Base-by-base conservation (phyloP, 805 yeast genomes). In the Saturnispora bothae region DNA sequence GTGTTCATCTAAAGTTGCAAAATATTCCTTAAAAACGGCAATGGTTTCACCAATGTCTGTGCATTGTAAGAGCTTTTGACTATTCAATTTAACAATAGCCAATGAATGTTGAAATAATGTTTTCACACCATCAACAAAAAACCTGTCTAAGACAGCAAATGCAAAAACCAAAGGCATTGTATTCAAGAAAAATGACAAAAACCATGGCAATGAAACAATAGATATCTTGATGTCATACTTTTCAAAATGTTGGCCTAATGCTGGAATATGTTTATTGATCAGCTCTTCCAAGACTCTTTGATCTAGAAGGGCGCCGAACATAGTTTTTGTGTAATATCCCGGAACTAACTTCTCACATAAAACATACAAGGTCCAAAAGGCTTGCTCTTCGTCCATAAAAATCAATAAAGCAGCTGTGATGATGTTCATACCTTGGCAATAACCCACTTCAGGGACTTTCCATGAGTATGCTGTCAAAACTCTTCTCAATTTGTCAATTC, bases 351-450 rank as follows among this genome's bases (percentile, higher is more conserved):
- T 71, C 43, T 86, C 95, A 61, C 96, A 86, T 3, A 92, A 59
- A 14, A 74, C 72, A 39, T 77, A 73, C 40, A 92, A 66, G 41
- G 89, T 75, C 97, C 97, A 92, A 53, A 85, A 92, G 0, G 96
- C 97, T 59, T 92, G 97, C 47, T 89, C 98, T 57, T 92, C 99
- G 7, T 94, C 81, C 81, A 84, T 86, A 56, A 76, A 82, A 28
- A 81, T 81, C 43, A 83, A 60, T 38, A 83, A 57, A 0, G 84
- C 88, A 2, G 94, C 94, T 2, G 74, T 76, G 7, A 83, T 86
- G 36, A 92, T 92, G 55, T 92, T 92, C 98, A 94, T 92, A 1
- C 97, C 98, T 59, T 92, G 98, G 56, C 99, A 92, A 57, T 92
- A 92, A 0, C 99, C 99, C 19, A 92, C 84, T 30, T 89, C 95